Base-by-base conservation (phyloP, 2,329 filamentous ascomycete species). In the Neoascochyta sp. region DNA sequence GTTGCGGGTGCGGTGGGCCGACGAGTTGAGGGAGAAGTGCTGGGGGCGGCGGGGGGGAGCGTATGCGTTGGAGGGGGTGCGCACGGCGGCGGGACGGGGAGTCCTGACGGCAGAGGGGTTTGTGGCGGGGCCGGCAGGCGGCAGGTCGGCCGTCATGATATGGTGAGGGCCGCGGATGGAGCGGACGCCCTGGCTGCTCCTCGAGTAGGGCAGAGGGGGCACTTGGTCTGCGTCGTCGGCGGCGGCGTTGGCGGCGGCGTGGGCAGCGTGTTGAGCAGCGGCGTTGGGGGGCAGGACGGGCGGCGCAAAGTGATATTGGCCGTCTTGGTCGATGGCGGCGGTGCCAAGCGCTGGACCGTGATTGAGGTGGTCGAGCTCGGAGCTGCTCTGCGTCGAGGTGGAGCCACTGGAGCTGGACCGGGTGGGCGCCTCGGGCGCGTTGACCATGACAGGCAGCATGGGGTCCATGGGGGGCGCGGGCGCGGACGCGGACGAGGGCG, bases 61-160 rank as follows among this genome's bases (percentile, higher is more conserved):
- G 44, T 74, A 74, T 23, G 70, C 66, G 41, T 71, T 72, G 21
- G 66, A 69, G 12, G 69, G 69, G 15, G 67, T 69, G 32, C 70
- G 51, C 8, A 65, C 57, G n/a, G 66, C 64, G 2, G 45, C 45
- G 9, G 70, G 70, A 16, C 70, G 60, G 12, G 49, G 40, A 7
- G 50, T 33, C 26, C 50, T 51, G 52, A 16, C 34, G 41, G 44
- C 34, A 39, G 18, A 8, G 4, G 17, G 4, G 22, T 20, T 44
- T 30, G 18, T 20, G 22, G 48, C 43, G 41, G 54, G 56, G 9
- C 50, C 36, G 19, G 45, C 42, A 24, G 55, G 58, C 25, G 54
- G 44, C 19, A 41, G 47, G 44, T 48, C 43, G 27, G 22, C 30
- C 24, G 46, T 50, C 46, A 57, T 49, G 30, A 53, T 42, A 16